Evolutionary conservation across 148 eudicot genomes (phyloP).

Genomic region (Camellia sinensis): DNA sequence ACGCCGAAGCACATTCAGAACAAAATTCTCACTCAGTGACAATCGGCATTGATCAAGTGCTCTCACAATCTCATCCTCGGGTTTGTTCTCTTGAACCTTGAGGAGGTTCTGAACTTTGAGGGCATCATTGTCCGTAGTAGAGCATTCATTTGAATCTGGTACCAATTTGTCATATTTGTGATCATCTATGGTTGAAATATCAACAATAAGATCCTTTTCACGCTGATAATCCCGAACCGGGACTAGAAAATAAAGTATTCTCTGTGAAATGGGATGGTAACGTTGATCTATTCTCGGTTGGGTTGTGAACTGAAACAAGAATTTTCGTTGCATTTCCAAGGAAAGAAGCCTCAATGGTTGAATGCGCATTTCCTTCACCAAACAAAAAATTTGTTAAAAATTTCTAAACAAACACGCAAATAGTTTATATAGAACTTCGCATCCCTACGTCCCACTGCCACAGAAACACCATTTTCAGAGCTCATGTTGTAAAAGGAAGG

Average conservation of each 20-base stretch:
- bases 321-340: background rate
- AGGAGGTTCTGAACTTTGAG: constrained; percentile 45
- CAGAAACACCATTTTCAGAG: too few species aligned
- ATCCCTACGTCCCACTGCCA: too few species aligned
- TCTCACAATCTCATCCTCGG: constrained; percentile 36
- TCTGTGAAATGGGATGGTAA: background rate
- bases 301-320: constrained; percentile 5
- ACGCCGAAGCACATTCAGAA: constrained; percentile 58
- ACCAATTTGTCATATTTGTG: background rate
- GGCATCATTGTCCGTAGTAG: constrained; percentile 24
- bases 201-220: background rate
- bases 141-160: background rate
- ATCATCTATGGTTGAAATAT: background rate
- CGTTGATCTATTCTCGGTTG: background rate
- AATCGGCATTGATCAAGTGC: constrained; percentile 34
- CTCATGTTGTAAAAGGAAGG: too few species aligned
- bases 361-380: too few species aligned
- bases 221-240: background rate
- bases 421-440: too few species aligned
- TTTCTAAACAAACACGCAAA: too few species aligned
- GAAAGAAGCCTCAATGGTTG: constrained; percentile 3
- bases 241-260: background rate
- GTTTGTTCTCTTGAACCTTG: constrained; percentile 19
- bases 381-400: too few species aligned
- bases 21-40: constrained; percentile 43